These are phyloP conservation scores for Mycena olivaceomarginata DNA, from an alignment of 768 basidiomycete species.

Conservation along the genomic window DNA sequence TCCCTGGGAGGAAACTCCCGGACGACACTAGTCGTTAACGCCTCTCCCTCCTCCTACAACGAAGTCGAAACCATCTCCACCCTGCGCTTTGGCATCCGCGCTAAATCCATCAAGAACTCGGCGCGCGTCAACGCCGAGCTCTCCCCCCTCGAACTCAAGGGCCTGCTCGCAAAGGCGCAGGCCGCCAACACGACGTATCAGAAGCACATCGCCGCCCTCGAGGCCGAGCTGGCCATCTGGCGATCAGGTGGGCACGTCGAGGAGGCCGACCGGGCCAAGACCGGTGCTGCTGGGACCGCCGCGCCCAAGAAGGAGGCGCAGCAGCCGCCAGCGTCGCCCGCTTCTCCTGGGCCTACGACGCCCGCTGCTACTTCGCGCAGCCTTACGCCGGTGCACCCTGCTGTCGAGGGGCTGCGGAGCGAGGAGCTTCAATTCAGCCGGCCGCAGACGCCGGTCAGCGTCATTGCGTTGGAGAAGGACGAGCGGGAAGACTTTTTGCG, in stretches of 20 bases:
- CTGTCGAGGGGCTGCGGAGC: constrained; percentile 80
- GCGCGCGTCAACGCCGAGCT: constrained; percentile 99
- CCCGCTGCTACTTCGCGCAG: constrained; percentile 65
- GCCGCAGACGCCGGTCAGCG: constrained; percentile 94
- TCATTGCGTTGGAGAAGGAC: constrained; percentile 93
- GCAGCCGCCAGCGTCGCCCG: constrained; percentile 75
- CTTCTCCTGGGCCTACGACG: constrained; percentile 72
- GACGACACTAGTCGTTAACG: constrained; percentile 99
- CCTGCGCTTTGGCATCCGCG: constrained; percentile 99
- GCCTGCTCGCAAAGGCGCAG: constrained; percentile 91
- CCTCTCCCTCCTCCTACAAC: constrained; percentile 98
- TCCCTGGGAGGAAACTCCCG: constrained; percentile 96
- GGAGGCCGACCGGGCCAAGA: constrained; percentile 85
- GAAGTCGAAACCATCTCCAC: constrained; percentile 97
- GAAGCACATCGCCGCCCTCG: constrained; percentile 91
- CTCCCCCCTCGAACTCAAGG: constrained; percentile 96
- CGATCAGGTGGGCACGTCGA: constrained; percentile 91
- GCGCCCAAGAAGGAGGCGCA: constrained; percentile 77
- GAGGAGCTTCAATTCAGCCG: constrained; percentile 81
- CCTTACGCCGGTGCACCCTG: constrained; percentile 85
- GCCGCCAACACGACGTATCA: constrained; percentile 89
- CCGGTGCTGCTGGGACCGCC: constrained; percentile 71
- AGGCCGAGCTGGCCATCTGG: constrained; percentile 95
- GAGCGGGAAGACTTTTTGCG: constrained; percentile 98
- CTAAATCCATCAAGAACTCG: constrained; percentile 99